Percentiles rank a stretch among this genome's conserved stretches.
Conservation (phyloP, 2,329 filamentous ascomycete species). For the Canariomyces notabilis region DNA sequence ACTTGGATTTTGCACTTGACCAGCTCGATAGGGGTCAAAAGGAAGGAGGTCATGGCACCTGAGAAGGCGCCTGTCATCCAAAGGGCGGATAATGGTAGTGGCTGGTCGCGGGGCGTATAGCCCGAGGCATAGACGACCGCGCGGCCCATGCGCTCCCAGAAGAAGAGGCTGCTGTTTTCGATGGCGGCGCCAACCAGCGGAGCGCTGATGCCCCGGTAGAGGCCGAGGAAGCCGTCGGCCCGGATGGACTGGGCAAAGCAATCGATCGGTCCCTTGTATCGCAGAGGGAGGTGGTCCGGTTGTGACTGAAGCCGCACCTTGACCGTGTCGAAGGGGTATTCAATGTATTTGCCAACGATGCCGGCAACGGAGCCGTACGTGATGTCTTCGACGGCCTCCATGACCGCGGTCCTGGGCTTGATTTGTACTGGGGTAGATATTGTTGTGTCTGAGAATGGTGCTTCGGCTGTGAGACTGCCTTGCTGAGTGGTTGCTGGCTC, state of each 20-base stretch:
- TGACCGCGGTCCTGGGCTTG: conserved; percentile 37
- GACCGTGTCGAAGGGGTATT: conserved; percentile 97
- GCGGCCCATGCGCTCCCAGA: conserved; percentile 76
- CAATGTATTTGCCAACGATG: conserved; percentile 88
- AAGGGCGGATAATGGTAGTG: conserved; percentile 69
- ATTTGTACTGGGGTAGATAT: conserved; percentile 7
- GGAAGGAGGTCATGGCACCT: conserved; percentile 81
- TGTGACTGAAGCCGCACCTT: conserved; percentile 98
- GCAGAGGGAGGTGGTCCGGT: conserved; percentile 73
- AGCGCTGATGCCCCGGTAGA: conserved; percentile 91
- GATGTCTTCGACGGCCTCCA: conserved; percentile 79
- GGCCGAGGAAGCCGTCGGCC: conserved; percentile 69
- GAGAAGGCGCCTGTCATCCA: conserved; percentile 78
- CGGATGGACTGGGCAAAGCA: conserved; percentile 85
- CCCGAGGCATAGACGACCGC: conserved; percentile 55
- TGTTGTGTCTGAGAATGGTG: conserved; percentile 10
- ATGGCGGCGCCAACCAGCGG: conserved; percentile 86
- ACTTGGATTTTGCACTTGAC: conserved; percentile 99
- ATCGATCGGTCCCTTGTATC: conserved; percentile 82
- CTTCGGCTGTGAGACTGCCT: conserved; percentile 15
- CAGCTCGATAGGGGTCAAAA: conserved; percentile 91
- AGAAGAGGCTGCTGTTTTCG: conserved; percentile 88
- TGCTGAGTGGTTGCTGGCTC: conserved; percentile 19
- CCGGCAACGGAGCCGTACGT: conserved; percentile 84
- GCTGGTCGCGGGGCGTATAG: conserved; percentile 45